A percentile compares a stretch with the other conserved stretches of the same genome.
phyloP scores from a whole-genome alignment of 257 asterid species.

The Jaltomata sinuosa region DNA sequence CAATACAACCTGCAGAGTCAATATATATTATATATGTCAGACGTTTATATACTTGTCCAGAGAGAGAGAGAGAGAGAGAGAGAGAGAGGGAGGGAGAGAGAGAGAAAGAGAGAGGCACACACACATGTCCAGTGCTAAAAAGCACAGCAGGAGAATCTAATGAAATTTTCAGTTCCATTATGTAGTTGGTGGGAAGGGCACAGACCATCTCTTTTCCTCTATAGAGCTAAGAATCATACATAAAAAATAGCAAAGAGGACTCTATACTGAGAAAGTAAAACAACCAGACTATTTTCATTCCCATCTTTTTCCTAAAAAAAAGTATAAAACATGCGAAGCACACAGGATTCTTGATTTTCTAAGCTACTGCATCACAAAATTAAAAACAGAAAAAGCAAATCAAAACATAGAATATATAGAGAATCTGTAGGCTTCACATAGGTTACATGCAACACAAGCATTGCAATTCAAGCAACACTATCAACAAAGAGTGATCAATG shows the following conservation, averaged over 20 bases:
- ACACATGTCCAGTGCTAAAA: background rate
- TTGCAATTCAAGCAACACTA: background rate
- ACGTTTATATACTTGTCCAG: background rate
- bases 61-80: background rate
- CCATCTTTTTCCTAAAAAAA: background rate
- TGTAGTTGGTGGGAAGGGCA: background rate
- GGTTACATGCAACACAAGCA: background rate
- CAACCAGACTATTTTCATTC: background rate
- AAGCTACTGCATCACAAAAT: background rate
- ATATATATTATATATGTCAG: background rate
- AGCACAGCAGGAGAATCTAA: background rate
- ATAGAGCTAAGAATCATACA: background rate
- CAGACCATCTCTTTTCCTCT: background rate
- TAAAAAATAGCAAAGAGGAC: background rate
- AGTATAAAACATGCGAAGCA: background rate
- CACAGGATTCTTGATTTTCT: background rate
- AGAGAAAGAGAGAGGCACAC: background rate
- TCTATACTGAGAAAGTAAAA: background rate
- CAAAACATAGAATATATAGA: background rate
- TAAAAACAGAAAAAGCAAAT: background rate
- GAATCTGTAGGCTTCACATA: background rate
- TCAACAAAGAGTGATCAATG: background rate
- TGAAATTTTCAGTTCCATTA: background rate
- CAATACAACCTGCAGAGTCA: slow-evolving; percentile 64
- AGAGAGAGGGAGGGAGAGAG: background rate